Conservation (phyloP, 805 yeast genomes). For the Candida tammaniensis region DNA sequence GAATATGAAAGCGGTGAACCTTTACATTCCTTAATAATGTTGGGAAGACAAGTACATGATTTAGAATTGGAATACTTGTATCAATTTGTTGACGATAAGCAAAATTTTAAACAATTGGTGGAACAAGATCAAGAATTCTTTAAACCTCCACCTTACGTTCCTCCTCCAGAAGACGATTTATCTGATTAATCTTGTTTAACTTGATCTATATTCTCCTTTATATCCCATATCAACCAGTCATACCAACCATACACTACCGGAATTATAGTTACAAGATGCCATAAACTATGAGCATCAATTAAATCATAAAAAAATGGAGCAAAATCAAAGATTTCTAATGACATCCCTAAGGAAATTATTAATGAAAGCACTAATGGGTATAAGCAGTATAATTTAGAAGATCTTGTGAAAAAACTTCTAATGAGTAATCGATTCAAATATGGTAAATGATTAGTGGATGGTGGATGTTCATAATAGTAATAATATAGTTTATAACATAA, state of each 20-base stretch:
- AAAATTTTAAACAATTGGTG: slow-evolving; percentile 46
- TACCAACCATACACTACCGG: slow-evolving; percentile 41
- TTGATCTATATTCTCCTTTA: slow-evolving; percentile 27
- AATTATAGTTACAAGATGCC: slow-evolving; percentile 85
- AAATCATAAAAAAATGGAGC: slow-evolving; percentile 60
- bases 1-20: slow-evolving; percentile 93
- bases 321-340: slow-evolving; percentile 89
- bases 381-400: slow-evolving; percentile 37
- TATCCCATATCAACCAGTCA: slow-evolving; percentile 46
- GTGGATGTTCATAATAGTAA: slow-evolving; percentile 21
- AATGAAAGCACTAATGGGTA: slow-evolving; percentile 36
- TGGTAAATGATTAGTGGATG: slow-evolving; percentile 20
- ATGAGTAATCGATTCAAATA: slow-evolving; percentile 25
- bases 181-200: slow-evolving; percentile 12
- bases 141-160: slow-evolving; percentile 69
- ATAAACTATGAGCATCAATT: slow-evolving; percentile 88
- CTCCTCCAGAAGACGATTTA: slow-evolving; percentile 31
- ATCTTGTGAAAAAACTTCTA: slow-evolving; percentile 28
- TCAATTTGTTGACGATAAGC: slow-evolving; percentile 67
- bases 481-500: slow-evolving; percentile 32
- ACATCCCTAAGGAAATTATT: slow-evolving; percentile 69
- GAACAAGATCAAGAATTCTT: slow-evolving; percentile 62
- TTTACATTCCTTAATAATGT: slow-evolving; percentile 82
- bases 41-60: slow-evolving; percentile 94
- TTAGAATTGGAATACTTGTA: slow-evolving; percentile 82